Conservation (phyloP, 495 filamentous ascomycete genomes). For the Penicillium maclennaniae region DNA sequence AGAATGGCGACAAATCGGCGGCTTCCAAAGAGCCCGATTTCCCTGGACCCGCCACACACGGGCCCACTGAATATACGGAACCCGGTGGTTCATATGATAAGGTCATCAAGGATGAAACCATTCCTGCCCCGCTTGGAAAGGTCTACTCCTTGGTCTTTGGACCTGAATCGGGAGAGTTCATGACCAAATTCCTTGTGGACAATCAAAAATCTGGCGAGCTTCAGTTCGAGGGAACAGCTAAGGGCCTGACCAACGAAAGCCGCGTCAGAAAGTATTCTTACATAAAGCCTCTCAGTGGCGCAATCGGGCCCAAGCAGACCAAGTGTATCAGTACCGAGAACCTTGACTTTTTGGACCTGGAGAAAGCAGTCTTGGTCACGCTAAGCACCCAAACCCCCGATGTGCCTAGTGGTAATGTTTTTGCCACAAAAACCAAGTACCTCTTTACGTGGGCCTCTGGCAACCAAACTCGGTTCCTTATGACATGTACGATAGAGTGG, state of each 20-base stretch:
- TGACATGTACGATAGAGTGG: slow-evolving; percentile 92
- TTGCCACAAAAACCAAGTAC: slow-evolving; percentile 87
- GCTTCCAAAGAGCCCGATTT: slow-evolving; percentile 64
- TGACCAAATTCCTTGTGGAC: slow-evolving; percentile 76
- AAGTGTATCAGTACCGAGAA: slow-evolving; percentile 88
- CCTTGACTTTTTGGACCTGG: slow-evolving; percentile 77
- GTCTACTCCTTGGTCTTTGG: slow-evolving; percentile 88
- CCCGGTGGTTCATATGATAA: slow-evolving; percentile 75
- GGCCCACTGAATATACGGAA: slow-evolving; percentile 80
- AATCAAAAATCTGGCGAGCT: slow-evolving; percentile 89
- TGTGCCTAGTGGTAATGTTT: slow-evolving; percentile 90
- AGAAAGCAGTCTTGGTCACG: slow-evolving; percentile 77
- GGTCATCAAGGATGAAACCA: slow-evolving; percentile 75
- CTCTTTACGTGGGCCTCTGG: slow-evolving; percentile 87
- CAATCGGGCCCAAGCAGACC: slow-evolving; percentile 91
- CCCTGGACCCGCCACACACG: slow-evolving; percentile 80
- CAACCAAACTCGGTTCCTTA: slow-evolving; percentile 76
- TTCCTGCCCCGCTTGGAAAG: slow-evolving; percentile 87
- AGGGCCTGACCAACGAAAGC: slow-evolving; percentile 68
- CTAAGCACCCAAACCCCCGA: slow-evolving; percentile 87
- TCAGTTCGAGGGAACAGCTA: slow-evolving; percentile 74
- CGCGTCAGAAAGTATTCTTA: slow-evolving; percentile 75
- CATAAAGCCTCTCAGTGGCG: slow-evolving; percentile 80
- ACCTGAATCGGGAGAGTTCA: slow-evolving; percentile 68
- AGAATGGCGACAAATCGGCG: slow-evolving; percentile 52